phyloP scores from a whole-genome alignment of 2,329 filamentous ascomycete species.

The Scytalidium sp. region DNA sequence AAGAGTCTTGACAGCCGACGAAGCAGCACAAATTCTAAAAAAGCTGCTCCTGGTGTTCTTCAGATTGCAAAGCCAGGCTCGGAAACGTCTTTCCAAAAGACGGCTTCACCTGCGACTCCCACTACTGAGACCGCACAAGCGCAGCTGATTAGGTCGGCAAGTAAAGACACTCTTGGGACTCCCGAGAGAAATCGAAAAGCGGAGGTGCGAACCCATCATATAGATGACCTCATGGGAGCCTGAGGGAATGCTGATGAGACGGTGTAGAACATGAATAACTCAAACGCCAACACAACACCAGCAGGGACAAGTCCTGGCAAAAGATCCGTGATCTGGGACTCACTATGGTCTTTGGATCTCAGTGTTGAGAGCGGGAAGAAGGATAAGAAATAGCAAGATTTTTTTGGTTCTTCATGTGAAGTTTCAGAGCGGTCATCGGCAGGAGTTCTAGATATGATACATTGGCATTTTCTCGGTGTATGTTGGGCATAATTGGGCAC shows the following conservation, averaged over 20 bases:
- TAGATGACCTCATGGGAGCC: conserved; percentile 25
- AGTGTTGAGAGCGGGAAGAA: conserved; percentile 45
- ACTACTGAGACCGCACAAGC: conserved; percentile 16
- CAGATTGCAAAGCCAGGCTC: conserved; percentile 19
- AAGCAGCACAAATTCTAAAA: conserved; percentile 82
- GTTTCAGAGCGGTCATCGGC: background rate
- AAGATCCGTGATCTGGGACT: conserved; percentile 58
- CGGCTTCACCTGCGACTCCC: conserved; percentile 15
- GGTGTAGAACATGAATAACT: conserved; percentile 15
- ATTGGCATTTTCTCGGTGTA: background rate
- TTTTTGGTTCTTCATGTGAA: background rate
- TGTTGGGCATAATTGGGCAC: background rate
- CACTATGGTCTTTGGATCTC: conserved; percentile 59
- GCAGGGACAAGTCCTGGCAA: conserved; percentile 31
- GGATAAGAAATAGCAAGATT: conserved; percentile 15
- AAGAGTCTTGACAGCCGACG: conserved; percentile 90
- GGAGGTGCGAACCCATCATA: conserved; percentile 23
- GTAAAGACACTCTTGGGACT: conserved; percentile 1
- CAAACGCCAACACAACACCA: conserved; percentile 6
- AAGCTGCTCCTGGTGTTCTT: conserved; percentile 51
- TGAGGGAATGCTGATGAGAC: conserved; percentile 22
- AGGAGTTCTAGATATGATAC: background rate
- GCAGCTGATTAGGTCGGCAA: conserved; percentile 14
- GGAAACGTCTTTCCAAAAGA: conserved; percentile 20
- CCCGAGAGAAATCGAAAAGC: background rate